Evolutionary conservation across 306 rosid species (phyloP).

Genomic region (Oxytropis ochrocephala): DNA sequence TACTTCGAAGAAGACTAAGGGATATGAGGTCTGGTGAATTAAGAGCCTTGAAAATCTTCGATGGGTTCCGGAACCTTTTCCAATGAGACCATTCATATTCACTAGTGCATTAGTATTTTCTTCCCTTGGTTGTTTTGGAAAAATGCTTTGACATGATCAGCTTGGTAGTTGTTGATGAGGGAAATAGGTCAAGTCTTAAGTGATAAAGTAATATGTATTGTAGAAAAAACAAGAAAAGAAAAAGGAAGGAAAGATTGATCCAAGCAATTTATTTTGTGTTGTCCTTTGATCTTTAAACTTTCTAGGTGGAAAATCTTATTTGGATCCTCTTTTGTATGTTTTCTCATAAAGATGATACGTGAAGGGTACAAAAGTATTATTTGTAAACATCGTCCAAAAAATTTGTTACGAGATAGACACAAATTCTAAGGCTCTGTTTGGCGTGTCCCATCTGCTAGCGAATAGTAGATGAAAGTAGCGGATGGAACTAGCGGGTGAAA

Average conservation of each 20-base stretch:
- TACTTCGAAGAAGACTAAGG: constrained; percentile 69
- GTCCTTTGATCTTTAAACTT: not conserved
- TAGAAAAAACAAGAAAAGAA: not conserved
- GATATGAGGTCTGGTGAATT: constrained; percentile 78
- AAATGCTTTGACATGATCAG: not conserved
- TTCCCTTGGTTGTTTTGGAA: not conserved
- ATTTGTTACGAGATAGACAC: too few relatives aligned
- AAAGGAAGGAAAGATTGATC: not conserved
- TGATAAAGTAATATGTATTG: not conserved
- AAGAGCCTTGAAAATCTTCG: constrained; percentile 65
- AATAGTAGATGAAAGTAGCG: too few relatives aligned
- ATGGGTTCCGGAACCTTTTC: constrained; percentile 65
- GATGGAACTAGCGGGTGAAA: too few relatives aligned
- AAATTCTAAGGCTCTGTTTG: too few relatives aligned
- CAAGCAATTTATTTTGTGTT: not conserved
- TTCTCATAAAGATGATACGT: not conserved
- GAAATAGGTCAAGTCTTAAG: not conserved
- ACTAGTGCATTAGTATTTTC: constrained; percentile 1
- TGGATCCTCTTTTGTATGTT: not conserved
- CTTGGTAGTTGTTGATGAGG: not conserved
- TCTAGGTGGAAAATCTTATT: not conserved
- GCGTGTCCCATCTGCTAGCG: too few relatives aligned
- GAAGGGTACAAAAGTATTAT: too few relatives aligned
- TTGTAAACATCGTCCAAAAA: too few relatives aligned
- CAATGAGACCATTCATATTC: constrained; percentile 30